Percentiles rank a stretch among this genome's conserved stretches.
Conservation (phyloP, 2,329 filamentous ascomycete genomes). For the Fusarium sp. region DNA sequence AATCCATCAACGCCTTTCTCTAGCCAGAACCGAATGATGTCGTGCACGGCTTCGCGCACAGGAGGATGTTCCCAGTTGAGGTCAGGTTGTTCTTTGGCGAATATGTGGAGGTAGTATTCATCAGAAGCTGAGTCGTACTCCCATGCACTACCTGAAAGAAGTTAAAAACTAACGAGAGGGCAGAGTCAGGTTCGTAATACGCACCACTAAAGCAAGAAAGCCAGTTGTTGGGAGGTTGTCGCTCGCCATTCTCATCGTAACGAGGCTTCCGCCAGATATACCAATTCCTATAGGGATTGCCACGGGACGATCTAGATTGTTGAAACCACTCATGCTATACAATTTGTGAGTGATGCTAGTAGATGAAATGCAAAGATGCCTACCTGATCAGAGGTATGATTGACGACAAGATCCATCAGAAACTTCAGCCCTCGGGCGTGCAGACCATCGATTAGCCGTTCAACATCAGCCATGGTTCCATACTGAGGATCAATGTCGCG, state of each 20-base stretch:
- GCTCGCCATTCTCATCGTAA: conserved; percentile 63
- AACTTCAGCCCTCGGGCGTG: conserved; percentile 74
- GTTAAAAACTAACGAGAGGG: conserved; percentile 59
- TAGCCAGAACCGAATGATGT: conserved; percentile 75
- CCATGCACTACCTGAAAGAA: conserved; percentile 28
- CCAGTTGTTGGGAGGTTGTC: conserved; percentile 78
- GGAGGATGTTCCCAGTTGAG: conserved; percentile 81
- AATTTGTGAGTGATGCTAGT: background rate
- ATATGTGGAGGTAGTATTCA: conserved; percentile 79
- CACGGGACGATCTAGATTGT: conserved; percentile 68
- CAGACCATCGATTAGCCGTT: conserved; percentile 68
- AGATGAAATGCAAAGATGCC: background rate
- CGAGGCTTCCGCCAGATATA: conserved; percentile 65
- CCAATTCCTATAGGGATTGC: conserved; percentile 72
- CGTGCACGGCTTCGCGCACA: conserved; percentile 73
- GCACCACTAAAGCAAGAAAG: conserved; percentile 64
- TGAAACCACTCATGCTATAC: conserved; percentile 63
- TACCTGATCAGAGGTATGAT: conserved; percentile 71
- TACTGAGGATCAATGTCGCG: conserved; percentile 72
- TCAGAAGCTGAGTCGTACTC: conserved; percentile 57
- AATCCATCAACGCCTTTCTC: conserved; percentile 75
- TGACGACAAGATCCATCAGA: conserved; percentile 80
- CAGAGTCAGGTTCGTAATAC: conserved; percentile 31
- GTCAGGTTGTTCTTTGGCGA: conserved; percentile 77
- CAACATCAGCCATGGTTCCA: conserved; percentile 74